Percentiles rank a stretch among this genome's conserved stretches.
Conservation (phyloP, 1,284 basidiomycete genomes). For the Anthracocystis walkeri region DNA sequence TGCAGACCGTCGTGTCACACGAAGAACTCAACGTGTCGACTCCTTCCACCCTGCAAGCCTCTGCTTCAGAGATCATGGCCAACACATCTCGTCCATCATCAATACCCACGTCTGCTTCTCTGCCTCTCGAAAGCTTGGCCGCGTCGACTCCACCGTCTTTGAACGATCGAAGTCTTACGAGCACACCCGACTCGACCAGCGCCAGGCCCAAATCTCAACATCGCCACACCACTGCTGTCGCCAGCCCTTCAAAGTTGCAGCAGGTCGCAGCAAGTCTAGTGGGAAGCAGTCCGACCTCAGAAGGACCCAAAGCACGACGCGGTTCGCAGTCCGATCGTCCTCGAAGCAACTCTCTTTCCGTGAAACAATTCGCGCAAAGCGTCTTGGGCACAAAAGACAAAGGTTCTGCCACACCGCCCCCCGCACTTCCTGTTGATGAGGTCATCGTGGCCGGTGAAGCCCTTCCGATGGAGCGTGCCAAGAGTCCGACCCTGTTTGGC, state of each 20-base stretch:
- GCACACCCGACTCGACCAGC: conserved; percentile 23
- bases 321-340: conserved; percentile 35
- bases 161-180: conserved; percentile 27
- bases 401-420: conserved; percentile 14
- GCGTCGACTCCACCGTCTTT: conserved; percentile 10
- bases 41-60: conserved; percentile 7
- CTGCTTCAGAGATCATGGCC: conserved; percentile 18
- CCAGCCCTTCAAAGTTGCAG: conserved; percentile 39
- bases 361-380: conserved; percentile 52
- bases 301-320: conserved; percentile 27
- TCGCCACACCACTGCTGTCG: conserved; percentile 38
- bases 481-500: conserved; percentile 54
- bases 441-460: conserved; percentile 50
- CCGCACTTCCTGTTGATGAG: conserved; percentile 18
- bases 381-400: conserved; percentile 49
- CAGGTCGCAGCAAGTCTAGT: conserved; percentile 28
- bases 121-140: background rate
- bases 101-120: conserved; percentile 4
- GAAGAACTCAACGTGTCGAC: conserved; percentile 35
- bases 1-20: conserved; percentile 49
- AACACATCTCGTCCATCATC: background rate
- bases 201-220: conserved; percentile 39
- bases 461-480: conserved; percentile 48
- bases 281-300: conserved; percentile 18
- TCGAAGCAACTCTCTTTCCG: conserved; percentile 57